These are phyloP conservation scores for Myriosclerotinia scirpicola DNA, from an alignment of 2,329 filamentous ascomycete species.

Conservation along the genomic window DNA sequence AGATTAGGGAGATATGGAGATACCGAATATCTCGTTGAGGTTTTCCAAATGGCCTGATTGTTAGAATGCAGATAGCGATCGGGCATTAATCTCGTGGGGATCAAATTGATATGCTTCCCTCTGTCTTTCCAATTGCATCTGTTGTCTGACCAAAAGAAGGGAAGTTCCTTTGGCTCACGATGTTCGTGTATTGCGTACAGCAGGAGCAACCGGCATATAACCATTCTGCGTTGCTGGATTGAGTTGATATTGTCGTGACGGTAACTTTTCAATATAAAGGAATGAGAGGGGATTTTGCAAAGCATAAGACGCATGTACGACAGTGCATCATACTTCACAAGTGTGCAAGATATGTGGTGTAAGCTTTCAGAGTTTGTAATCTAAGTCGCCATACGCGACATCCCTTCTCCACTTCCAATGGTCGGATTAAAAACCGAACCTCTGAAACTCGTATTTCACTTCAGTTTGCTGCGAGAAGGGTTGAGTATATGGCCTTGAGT, in stretches of 20 bases:
- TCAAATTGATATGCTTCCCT: not conserved
- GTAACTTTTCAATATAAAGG: not conserved
- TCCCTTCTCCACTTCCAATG: not conserved
- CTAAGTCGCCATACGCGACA: not conserved
- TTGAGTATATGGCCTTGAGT: not conserved
- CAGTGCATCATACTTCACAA: not conserved
- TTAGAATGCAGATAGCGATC: no score
- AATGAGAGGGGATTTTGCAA: not conserved
- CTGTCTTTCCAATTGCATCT: not conserved
- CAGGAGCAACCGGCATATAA: not conserved
- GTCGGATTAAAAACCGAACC: not conserved
- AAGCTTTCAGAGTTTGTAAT: not conserved
- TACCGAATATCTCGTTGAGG: not conserved
- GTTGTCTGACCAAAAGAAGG: not conserved
- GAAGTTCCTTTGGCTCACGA: not conserved
- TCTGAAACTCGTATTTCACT: not conserved
- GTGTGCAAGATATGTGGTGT: not conserved
- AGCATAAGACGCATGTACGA: not conserved
- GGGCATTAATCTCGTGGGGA: not conserved
- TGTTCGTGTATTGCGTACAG: not conserved
- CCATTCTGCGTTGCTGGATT: not conserved
- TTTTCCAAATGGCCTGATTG: not conserved
- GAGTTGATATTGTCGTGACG: not conserved
- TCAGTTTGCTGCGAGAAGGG: not conserved
- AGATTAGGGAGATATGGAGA: not conserved